Conservation (phyloP, 257 asterid species). For the Solanum clarkiae region DNA sequence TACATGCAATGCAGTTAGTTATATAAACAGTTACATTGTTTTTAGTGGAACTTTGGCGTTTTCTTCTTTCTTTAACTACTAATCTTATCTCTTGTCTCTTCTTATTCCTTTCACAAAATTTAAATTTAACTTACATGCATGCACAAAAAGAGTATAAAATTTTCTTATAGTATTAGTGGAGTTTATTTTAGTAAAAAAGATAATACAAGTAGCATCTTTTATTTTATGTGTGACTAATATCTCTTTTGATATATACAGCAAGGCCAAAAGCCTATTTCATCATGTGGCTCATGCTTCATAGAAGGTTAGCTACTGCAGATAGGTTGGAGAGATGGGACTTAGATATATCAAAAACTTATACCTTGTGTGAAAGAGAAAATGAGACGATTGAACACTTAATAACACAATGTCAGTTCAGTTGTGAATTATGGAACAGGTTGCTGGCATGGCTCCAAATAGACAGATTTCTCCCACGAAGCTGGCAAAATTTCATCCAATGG, state of each 20-base stretch:
- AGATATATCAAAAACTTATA: too few relatives aligned
- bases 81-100: neutral
- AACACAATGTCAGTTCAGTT: too few relatives aligned
- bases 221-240: neutral
- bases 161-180: neutral
- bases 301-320: too few relatives aligned
- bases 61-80: constrained; percentile 2
- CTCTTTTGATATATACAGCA: neutral
- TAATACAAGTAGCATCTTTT: neutral
- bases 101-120: neutral
- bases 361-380: too few relatives aligned
- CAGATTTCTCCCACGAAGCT: too few relatives aligned
- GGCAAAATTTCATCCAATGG: too few relatives aligned
- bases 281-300: too few relatives aligned
- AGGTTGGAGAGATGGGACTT: too few relatives aligned
- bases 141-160: neutral
- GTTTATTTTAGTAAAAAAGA: neutral
- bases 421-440: too few relatives aligned
- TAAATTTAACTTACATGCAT: neutral
- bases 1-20: neutral
- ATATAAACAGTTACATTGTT: constrained; percentile 11
- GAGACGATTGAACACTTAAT: too few relatives aligned
- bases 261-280: too few relatives aligned
- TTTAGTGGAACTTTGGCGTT: constrained; percentile 23
- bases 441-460: too few relatives aligned